Base-by-base conservation (phyloP, 371 early-diverging fungal genomes). In the Fennellomyces sp. region DNA sequence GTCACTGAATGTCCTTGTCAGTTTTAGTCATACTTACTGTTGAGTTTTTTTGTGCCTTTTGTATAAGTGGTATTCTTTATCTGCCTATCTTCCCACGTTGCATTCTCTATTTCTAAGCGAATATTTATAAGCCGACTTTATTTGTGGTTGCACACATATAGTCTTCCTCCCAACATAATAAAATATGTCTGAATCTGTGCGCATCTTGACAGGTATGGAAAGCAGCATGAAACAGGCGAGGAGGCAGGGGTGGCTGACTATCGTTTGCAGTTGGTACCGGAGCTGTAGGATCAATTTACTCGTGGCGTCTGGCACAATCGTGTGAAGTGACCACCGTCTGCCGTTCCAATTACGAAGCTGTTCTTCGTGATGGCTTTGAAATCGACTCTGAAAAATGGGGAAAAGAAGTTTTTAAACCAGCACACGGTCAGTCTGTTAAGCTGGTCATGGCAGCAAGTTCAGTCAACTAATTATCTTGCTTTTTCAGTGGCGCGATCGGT, bases 261-360 rank as follows among this genome's bases (percentile, higher is more conserved):
- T 13, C 10, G 27, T 25, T 56, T 51, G 25, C 68, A 88, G 89
- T 93, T 39, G 94, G 94, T 30, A 83, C 88, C 15, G 94, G 94
- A 8, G 94, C 92, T 30, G 75, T 93, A 25, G 94, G 92, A 30
- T 82, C 88, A 28, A 78, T 89, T 58, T 90, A 87, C 66, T 87
- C 84, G 12, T 88, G 87, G 81, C 82, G 90, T 42, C 73, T 94
- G 50, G 81, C 89, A 19, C 70, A 78, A 31, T 68, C 81, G 13
- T 83, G 81, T 25, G 60, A 78, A 13, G 86, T 92, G 26, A 88
- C 90, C 0, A 72, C 88, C 12, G 91, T 94, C 2, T 93, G 93
- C 71, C 86, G 95, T 23, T 91, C 91, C 39, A 93, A 92, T 72
- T 93, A 85, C 66, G 76, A 83, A n/a, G 63, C 64, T 11, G 91